Conservation (phyloP, 2,329 filamentous ascomycete genomes). For the Paradendryphiella salina region DNA sequence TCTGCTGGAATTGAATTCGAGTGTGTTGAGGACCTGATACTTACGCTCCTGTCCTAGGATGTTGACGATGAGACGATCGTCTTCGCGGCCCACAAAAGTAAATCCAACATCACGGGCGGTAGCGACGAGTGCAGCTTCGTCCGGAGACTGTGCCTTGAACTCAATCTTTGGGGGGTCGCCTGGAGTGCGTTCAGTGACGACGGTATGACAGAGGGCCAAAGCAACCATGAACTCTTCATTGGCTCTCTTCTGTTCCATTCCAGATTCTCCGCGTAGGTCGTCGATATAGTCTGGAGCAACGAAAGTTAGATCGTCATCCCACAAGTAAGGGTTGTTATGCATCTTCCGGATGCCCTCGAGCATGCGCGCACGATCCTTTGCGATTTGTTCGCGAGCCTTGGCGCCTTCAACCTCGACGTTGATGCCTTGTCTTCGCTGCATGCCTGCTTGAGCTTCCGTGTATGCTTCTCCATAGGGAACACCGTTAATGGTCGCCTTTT, state of each 20-base stretch:
- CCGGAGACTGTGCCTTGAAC: conserved; percentile 96
- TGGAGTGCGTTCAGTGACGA: conserved; percentile 85
- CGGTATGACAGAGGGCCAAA: conserved; percentile 92
- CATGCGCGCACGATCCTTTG: conserved; percentile 72
- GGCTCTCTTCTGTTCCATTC: conserved; percentile 73
- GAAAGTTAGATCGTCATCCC: conserved; percentile 89
- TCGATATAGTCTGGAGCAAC: conserved; percentile 86
- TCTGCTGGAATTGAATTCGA: conserved; percentile 95
- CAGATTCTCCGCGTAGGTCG: conserved; percentile 78
- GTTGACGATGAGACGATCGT: conserved; percentile 82
- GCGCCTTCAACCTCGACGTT: conserved; percentile 81
- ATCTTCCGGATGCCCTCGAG: conserved; percentile 72
- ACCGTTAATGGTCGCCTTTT: conserved; percentile 97
- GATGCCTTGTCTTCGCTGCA: conserved; percentile 88
- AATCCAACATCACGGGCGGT: conserved; percentile 96
- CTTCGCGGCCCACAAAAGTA: conserved; percentile 79
- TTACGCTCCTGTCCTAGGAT: conserved; percentile 82
- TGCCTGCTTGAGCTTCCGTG: conserved; percentile 92
- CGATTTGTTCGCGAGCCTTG: conserved; percentile 75
- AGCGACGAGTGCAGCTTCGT: conserved; percentile 90
- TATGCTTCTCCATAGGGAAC: conserved; percentile 96
- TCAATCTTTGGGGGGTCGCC: conserved; percentile 90
- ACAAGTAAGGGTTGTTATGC: conserved; percentile 87
- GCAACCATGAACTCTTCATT: conserved; percentile 93
- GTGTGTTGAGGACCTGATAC: conserved; percentile 87